Evolutionary conservation across 495 filamentous ascomycete genomes (phyloP).

Genomic region (Hypoxylon crocopeplum): DNA sequence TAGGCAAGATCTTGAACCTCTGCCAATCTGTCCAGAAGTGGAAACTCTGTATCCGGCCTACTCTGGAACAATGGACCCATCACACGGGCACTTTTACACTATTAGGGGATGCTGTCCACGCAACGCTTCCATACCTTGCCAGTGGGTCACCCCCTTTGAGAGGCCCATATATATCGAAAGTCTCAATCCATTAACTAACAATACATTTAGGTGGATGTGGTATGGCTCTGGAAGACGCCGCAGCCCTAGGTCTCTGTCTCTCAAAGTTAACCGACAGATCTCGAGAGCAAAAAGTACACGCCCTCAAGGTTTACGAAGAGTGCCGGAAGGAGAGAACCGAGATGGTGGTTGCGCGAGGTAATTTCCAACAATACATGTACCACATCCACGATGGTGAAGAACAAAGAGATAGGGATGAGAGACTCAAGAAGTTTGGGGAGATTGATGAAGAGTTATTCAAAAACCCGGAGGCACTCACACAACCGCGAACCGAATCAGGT

Average conservation of each 20-base stretch:
- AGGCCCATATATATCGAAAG: background rate
- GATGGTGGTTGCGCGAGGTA: slow-evolving; percentile 61
- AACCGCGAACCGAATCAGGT: slow-evolving; percentile 51
- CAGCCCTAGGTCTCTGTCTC: slow-evolving; percentile 51
- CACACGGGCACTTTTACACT: slow-evolving; percentile 62
- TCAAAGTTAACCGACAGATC: slow-evolving; percentile 40
- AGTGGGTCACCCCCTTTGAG: slow-evolving; percentile 14
- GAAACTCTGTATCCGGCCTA: slow-evolving; percentile 67
- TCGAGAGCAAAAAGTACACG: slow-evolving; percentile 47
- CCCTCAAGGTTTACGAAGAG: slow-evolving; percentile 61
- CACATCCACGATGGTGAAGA: slow-evolving; percentile 63
- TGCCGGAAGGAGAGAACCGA: slow-evolving; percentile 64
- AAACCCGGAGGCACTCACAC: slow-evolving; percentile 40
- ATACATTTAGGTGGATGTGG: slow-evolving; percentile 34
- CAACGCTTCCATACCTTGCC: slow-evolving; percentile 68
- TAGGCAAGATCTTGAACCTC: slow-evolving; percentile 54
- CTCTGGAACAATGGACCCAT: slow-evolving; percentile 64
- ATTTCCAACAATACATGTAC: slow-evolving; percentile 61
- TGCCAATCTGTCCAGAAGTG: slow-evolving; percentile 69
- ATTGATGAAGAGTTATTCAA: slow-evolving; percentile 32
- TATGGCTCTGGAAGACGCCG: slow-evolving; percentile 57
- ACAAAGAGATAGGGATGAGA: slow-evolving; percentile 57
- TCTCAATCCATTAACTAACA: background rate
- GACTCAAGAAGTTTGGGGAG: slow-evolving; percentile 53
- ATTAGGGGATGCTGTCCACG: slow-evolving; percentile 73